Conservation (phyloP, 2,329 filamentous ascomycete genomes). For the Pseudocercospora vitis region DNA sequence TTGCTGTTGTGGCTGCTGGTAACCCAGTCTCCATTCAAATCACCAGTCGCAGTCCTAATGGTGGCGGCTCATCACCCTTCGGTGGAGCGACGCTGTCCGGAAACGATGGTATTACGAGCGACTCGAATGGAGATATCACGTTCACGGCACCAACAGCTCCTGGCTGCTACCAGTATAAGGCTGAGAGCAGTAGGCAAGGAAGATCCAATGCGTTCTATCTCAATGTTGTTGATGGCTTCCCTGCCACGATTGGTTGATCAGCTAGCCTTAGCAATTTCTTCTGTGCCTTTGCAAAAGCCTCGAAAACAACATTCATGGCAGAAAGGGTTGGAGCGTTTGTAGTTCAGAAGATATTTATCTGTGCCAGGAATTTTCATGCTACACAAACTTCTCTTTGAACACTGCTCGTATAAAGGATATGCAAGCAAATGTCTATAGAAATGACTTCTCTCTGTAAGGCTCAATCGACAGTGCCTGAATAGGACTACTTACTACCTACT, state of each 20-base stretch:
- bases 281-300: too few species aligned
- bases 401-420: too few species aligned
- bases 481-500: too few species aligned
- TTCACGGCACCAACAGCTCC: conserved; percentile 18
- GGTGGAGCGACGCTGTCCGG: conserved; percentile 18
- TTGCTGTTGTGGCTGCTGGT: conserved; percentile 2
- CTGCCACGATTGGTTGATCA: background rate
- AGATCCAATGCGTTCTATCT: conserved; percentile 21
- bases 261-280: too few species aligned
- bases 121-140: conserved; percentile 10
- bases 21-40: background rate
- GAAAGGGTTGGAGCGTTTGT: too few species aligned
- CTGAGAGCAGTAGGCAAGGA: conserved; percentile 7
- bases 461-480: too few species aligned
- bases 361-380: too few species aligned
- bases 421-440: too few species aligned
- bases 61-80: background rate
- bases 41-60: background rate
- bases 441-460: too few species aligned
- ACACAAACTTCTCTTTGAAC: too few species aligned
- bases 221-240: conserved; percentile 9
- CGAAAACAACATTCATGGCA: too few species aligned
- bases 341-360: too few species aligned
- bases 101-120: conserved; percentile 1
- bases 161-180: conserved; percentile 27